Evolutionary conservation across 176 grass and related monocot genomes (phyloP).

Genomic region (Avena insularis): DNA sequence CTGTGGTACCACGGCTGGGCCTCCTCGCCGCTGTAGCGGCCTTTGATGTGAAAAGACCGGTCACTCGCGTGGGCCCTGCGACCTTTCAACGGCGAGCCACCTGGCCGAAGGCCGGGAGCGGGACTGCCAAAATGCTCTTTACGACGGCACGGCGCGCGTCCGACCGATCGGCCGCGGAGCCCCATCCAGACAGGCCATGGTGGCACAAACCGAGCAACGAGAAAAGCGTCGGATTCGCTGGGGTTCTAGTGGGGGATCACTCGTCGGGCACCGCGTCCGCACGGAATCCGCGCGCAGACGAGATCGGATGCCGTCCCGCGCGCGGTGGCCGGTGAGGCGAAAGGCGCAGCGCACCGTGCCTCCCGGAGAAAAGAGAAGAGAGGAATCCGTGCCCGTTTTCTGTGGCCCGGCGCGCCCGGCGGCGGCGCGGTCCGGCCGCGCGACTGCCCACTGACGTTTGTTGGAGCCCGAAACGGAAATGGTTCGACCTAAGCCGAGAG

Average conservation of each 20-base stretch:
- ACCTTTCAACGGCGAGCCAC: constrained; percentile 13
- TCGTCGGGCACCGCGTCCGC: background rate
- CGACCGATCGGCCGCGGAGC: constrained; percentile 29
- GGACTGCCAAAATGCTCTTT: background rate
- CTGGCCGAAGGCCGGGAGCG: constrained; percentile 15
- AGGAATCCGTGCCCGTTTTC: background rate
- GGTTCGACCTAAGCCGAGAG: background rate
- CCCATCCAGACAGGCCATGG: background rate
- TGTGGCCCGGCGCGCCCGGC: constrained; percentile 48
- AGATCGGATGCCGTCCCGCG: constrained; percentile 18
- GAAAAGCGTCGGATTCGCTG: constrained; percentile 34
- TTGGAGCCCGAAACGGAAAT: constrained; percentile 48
- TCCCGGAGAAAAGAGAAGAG: background rate
- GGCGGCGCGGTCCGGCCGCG: constrained; percentile 4
- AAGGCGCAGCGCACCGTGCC: background rate
- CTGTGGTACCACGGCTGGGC: background rate
- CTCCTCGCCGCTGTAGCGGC: background rate
- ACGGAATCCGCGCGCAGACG: background rate
- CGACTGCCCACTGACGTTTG: constrained; percentile 33
- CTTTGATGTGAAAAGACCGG: constrained; percentile 15
- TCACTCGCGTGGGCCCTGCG: background rate
- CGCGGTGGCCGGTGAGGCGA: background rate
- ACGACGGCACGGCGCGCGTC: background rate
- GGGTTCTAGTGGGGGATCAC: constrained; percentile 30
- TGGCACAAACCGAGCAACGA: background rate